Evolutionary conservation across 805 yeast species (phyloP).

Genomic region (Cyberlindnera mrakii): DNA sequence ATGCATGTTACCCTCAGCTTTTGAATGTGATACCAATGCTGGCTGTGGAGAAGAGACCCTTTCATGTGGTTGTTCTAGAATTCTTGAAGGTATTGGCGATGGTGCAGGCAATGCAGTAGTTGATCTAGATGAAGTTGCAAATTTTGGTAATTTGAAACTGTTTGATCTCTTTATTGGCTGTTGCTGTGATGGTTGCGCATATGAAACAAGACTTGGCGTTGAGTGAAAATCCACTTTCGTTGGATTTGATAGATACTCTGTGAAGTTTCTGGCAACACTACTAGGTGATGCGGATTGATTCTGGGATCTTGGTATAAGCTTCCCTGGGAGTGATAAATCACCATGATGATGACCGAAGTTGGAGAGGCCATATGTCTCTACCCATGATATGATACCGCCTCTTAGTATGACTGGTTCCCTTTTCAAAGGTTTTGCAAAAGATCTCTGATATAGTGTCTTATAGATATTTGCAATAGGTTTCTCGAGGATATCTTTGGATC

Average conservation of each 20-base stretch:
- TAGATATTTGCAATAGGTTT: slow-evolving; percentile 9
- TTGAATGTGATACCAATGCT: slow-evolving; percentile 1
- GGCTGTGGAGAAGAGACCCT: slow-evolving; percentile 7
- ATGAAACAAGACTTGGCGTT: background rate
- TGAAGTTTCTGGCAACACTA: slow-evolving; percentile 9
- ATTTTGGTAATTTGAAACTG: slow-evolving; percentile 5
- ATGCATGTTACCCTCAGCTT: background rate
- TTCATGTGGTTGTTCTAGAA: background rate
- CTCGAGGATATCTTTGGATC: slow-evolving; percentile 1
- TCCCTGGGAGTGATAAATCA: slow-evolving; percentile 9
- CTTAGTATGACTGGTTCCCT: slow-evolving; percentile 39
- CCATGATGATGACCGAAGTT: slow-evolving; percentile 19
- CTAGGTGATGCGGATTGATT: background rate
- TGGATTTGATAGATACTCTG: slow-evolving; percentile 16
- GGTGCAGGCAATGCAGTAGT: slow-evolving; percentile 5
- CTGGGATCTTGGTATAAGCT: slow-evolving; percentile 9
- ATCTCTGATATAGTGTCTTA: slow-evolving; percentile 29
- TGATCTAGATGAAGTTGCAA: slow-evolving; percentile 4
- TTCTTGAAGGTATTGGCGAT: background rate
- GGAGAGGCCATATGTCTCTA: slow-evolving; percentile 14
- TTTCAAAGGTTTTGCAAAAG: slow-evolving; percentile 31
- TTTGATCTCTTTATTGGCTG: slow-evolving; percentile 5
- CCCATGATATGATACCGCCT: slow-evolving; percentile 54
- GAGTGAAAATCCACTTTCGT: slow-evolving; percentile 12
- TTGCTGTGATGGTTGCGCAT: slow-evolving; percentile 8